Evolutionary conservation across 1,284 basidiomycete genomes (phyloP).

Genomic region (Xanthoconium separans): DNA sequence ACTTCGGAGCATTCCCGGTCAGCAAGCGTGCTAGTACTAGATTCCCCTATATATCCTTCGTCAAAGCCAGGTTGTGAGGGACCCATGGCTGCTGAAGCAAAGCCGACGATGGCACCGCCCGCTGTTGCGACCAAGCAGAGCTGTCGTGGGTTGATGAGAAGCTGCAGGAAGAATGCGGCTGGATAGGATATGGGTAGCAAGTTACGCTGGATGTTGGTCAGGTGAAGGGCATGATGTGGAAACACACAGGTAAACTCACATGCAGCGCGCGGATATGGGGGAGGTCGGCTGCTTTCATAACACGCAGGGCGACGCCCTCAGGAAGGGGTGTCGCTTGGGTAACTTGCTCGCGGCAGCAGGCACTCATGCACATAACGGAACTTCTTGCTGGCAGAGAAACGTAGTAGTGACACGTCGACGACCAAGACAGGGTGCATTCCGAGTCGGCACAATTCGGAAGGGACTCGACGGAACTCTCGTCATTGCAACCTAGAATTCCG

Average conservation of each 20-base stretch:
- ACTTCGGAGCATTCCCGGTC: constrained; percentile 14
- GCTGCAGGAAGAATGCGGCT: constrained; percentile 52
- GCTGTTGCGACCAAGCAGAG: constrained; percentile 49
- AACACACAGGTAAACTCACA: constrained; percentile 32
- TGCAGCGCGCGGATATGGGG: constrained; percentile 44
- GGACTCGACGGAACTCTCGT: background rate
- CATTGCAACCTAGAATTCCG: too few relatives aligned
- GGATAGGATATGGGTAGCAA: constrained; percentile 51
- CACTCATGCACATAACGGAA: constrained; percentile 12
- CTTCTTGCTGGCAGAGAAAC: background rate
- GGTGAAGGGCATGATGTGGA: background rate
- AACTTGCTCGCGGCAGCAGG: background rate
- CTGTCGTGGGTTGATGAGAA: constrained; percentile 47
- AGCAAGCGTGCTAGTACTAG: background rate
- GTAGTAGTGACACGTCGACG: too few relatives aligned
- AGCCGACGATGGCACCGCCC: constrained; percentile 40
- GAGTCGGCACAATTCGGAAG: constrained; percentile 21
- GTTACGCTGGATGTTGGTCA: constrained; percentile 30
- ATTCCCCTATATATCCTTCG: background rate
- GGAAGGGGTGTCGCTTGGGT: background rate
- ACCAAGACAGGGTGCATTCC: background rate
- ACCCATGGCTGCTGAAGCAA: constrained; percentile 47
- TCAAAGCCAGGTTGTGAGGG: constrained; percentile 6
- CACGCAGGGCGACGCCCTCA: constrained; percentile 28
- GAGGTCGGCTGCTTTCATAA: constrained; percentile 39